Conservation (phyloP, 2,329 filamentous ascomycete genomes). For the Intubia oerlemansii region DNA sequence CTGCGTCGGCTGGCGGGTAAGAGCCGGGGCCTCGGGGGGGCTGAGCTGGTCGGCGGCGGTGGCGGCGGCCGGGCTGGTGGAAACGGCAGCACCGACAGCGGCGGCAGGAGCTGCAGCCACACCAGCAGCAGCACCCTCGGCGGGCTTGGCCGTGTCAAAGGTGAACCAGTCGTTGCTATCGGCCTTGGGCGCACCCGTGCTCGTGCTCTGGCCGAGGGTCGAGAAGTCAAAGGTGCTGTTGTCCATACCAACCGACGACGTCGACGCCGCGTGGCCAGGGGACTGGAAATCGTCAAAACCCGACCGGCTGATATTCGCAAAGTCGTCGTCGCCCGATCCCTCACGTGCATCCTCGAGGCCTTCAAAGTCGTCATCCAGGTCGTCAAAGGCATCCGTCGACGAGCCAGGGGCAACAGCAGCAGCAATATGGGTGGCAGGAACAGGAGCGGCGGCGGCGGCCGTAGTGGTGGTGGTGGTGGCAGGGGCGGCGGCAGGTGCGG, state of each 20-base stretch:
- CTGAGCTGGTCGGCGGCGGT: too few relatives aligned
- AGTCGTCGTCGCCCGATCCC: slow-evolving; percentile 58
- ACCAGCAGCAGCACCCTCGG: slow-evolving; percentile 10
- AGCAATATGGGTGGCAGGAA: slow-evolving; percentile 14
- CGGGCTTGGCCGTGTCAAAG: not conserved
- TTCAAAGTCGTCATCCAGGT: slow-evolving; percentile 63
- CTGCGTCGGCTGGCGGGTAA: slow-evolving; percentile 47
- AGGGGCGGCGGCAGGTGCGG: slow-evolving; percentile 6
- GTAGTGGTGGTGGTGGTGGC: slow-evolving; percentile 9
- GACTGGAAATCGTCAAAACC: slow-evolving; percentile 62
- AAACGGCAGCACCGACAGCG: slow-evolving; percentile 5
- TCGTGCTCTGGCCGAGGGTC: slow-evolving; percentile 14
- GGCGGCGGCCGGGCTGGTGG: not conserved
- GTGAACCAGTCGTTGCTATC: slow-evolving; percentile 54
- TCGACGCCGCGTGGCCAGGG: too few relatives aligned
- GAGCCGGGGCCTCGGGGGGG: slow-evolving; percentile 9
- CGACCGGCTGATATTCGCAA: slow-evolving; percentile 50
- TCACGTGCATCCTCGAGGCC: slow-evolving; percentile 72
- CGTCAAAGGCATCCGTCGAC: slow-evolving; percentile 56
- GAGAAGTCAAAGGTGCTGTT: slow-evolving; percentile 40
- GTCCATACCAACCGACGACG: slow-evolving; percentile 39
- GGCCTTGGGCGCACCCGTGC: slow-evolving; percentile 12
- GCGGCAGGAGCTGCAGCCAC: slow-evolving; percentile 7
- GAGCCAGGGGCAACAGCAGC: too few relatives aligned
- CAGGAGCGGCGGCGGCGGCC: too few relatives aligned